Base-by-base conservation (phyloP, 1,284 basidiomycete species). In the Pseudozyma thailandica region DNA sequence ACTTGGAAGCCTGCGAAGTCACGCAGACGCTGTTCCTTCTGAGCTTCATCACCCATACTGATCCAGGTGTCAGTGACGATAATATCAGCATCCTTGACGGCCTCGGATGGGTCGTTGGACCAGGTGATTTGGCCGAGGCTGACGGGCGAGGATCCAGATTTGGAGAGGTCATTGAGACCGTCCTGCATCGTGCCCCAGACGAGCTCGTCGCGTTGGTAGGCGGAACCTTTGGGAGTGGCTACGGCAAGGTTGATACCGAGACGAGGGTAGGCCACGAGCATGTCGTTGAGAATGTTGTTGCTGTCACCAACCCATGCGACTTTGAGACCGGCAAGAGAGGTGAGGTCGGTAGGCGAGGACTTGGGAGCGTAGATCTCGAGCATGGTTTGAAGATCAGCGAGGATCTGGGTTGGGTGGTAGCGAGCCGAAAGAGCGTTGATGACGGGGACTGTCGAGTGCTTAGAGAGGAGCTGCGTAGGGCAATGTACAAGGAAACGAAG, bases 11-110 rank as follows among this genome's bases (percentile, higher is more conserved):
- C 95, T 9, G 87, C 75, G 84, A 98, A 98, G 63, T 93, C 94
- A 53, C 88, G 85, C 46, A 97, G 84, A 30, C 95, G 90, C 77
- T 93, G 89, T n/a, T 86, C 90, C 77, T 94, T 94, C 83, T 97
- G 93, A 1, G 90, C 90, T 84, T 98, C 96, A 84, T 97, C 94
- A 26, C 95, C 96, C 95, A 98, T 98, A 4, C 93, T 95, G 77
- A 98, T 94, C 81, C 80, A 82, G 4, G 78, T 83, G 52, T 82
- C 81, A 2, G 96, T 98, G 20, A 97, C 89, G 47, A 98, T 91
- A 20, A 98, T 88, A 82, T 98, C 93, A 16, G 96, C 95, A 45
- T 90, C 90, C 15, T 90, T 84, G 13, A 98, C 90, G 0, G 96
- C 95, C 79, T 93, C 92, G 37, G 86, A 86, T 0, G 96, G 94